Conservation (phyloP, 2,329 filamentous ascomycete species). For the Xylogone sp. region DNA sequence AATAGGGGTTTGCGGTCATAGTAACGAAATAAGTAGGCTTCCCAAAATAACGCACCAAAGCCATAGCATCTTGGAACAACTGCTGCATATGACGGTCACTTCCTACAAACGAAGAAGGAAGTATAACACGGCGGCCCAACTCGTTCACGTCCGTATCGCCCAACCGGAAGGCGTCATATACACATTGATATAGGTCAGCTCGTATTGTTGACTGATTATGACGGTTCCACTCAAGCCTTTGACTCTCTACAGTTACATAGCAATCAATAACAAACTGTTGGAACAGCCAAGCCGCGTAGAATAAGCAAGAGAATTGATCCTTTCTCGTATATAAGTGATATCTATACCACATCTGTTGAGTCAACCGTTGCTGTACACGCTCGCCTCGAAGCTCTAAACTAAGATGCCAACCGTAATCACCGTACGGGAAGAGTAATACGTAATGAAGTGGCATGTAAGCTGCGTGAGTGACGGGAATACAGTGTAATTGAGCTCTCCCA, state of each 20-base stretch:
- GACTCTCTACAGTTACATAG: background rate
- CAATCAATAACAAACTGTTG: background rate
- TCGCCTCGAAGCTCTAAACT: background rate
- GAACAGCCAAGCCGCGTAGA: background rate
- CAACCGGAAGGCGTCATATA: background rate
- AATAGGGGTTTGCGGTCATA: background rate
- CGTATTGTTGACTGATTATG: background rate
- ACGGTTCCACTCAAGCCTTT: background rate
- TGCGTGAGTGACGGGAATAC: background rate
- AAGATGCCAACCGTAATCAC: background rate
- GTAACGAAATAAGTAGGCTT: background rate
- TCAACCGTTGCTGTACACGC: background rate
- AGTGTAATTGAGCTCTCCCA: background rate
- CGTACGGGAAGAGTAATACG: background rate
- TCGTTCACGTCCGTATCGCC: background rate
- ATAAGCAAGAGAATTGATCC: background rate
- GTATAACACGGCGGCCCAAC: background rate
- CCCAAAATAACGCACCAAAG: background rate
- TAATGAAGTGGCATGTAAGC: background rate
- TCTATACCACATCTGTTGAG: background rate
- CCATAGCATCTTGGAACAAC: constrained; percentile 1
- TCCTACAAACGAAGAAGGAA: background rate
- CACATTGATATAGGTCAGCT: background rate
- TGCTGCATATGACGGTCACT: background rate
- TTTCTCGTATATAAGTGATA: background rate